Percentiles rank a stretch among this genome's conserved stretches.
phyloP scores from a whole-genome alignment of 345 rosid genomes.

The Syzygium aromaticum region DNA sequence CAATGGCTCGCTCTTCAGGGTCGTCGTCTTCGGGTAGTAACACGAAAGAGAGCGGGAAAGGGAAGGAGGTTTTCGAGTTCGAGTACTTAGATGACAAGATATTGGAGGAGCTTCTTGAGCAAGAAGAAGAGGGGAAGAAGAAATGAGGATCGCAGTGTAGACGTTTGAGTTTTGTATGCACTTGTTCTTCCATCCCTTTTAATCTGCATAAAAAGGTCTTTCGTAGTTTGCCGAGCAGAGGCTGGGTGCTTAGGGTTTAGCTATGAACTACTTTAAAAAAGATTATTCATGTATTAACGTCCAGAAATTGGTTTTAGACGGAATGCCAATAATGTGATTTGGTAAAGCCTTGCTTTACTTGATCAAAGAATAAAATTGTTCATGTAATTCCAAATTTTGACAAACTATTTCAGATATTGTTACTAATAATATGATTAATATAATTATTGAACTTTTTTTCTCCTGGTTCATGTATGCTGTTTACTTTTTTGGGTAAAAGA shows the following conservation, averaged over 20 bases:
- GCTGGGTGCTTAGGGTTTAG: neutral
- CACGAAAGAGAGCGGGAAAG: constrained; percentile 5
- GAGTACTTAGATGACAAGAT: constrained; percentile 71
- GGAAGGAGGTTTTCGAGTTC: constrained; percentile 58
- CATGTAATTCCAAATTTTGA: neutral
- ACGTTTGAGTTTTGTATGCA: neutral
- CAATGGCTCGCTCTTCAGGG: constrained; percentile 19
- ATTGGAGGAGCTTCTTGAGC: constrained; percentile 78
- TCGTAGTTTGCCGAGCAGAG: neutral
- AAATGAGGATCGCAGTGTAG: neutral
- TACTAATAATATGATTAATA: neutral
- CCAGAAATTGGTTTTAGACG: neutral
- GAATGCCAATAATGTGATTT: neutral
- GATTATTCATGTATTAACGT: neutral
- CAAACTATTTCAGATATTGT: neutral
- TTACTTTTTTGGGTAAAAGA: neutral
- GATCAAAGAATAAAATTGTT: neutral
- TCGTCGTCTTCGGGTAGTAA: neutral
- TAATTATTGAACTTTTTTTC: neutral
- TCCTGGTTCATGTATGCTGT: neutral
- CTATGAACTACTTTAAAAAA: neutral
- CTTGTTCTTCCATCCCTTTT: neutral
- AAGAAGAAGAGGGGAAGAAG: constrained; percentile 46
- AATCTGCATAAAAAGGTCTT: neutral
- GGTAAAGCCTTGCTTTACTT: neutral